Conservation (phyloP, 495 filamentous ascomycete species). For the Hypoxylon perforatum region DNA sequence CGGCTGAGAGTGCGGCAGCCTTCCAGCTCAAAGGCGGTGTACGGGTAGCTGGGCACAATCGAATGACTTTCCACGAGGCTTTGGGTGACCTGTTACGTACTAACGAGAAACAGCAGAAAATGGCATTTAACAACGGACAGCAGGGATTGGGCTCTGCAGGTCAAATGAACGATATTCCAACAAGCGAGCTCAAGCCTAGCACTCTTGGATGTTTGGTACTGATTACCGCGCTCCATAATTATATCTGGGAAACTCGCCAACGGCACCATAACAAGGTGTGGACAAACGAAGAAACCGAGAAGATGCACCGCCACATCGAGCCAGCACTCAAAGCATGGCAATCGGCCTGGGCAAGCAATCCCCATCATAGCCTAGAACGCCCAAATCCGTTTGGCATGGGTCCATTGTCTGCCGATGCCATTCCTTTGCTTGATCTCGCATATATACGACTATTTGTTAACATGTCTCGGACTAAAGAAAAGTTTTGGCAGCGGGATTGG, state of each 20-base stretch:
- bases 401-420: conserved; percentile 91
- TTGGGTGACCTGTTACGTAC: conserved; percentile 83
- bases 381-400: conserved; percentile 91
- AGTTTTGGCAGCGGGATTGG: conserved; percentile 94
- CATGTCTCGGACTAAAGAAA: conserved; percentile 88
- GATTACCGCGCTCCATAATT: conserved; percentile 96
- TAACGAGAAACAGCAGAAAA: conserved; percentile 76
- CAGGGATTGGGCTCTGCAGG: conserved; percentile 58
- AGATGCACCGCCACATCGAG: conserved; percentile 96
- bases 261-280: conserved; percentile 89
- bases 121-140: conserved; percentile 54
- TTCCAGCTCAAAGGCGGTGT: conserved; percentile 84
- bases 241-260: conserved; percentile 97
- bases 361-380: conserved; percentile 85
- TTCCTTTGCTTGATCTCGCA: conserved; percentile 92
- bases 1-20: conserved; percentile 78
- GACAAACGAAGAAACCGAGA: conserved; percentile 91
- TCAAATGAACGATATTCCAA: conserved; percentile 61
- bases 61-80: conserved; percentile 77
- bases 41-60: conserved; percentile 70
- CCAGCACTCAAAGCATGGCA: conserved; percentile 96
- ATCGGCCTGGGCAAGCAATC: conserved; percentile 89
- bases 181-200: conserved; percentile 82
- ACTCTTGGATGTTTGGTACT: conserved; percentile 93
- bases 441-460: conserved; percentile 96